A percentile compares a stretch with the other conserved stretches of the same genome.
phyloP scores from a whole-genome alignment of 2,329 filamentous ascomycete genomes.

The Cytospora piceae region DNA sequence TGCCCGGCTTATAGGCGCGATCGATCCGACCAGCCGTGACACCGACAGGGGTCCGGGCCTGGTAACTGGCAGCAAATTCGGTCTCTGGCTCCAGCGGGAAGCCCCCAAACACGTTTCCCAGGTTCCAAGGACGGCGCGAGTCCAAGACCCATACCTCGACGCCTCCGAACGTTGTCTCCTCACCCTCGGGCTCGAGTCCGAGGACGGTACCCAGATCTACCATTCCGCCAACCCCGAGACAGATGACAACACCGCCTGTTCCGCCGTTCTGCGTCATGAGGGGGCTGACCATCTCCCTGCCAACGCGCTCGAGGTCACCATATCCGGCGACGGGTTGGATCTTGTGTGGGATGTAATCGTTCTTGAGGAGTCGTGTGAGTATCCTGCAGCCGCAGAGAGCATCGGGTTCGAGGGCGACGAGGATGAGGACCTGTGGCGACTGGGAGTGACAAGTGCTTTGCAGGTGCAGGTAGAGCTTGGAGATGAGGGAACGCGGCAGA shows the following conservation, averaged over 20 bases:
- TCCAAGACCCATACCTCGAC: slow-evolving; percentile 96
- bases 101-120: slow-evolving; percentile 89
- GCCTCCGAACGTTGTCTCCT: slow-evolving; percentile 72
- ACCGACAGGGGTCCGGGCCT: slow-evolving; percentile 62
- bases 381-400: slow-evolving; percentile 95
- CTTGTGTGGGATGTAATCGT: slow-evolving; percentile 97
- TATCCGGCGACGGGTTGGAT: slow-evolving; percentile 95
- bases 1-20: slow-evolving; percentile 73
- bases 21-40: slow-evolving; percentile 75
- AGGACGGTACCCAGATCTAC: slow-evolving; percentile 83
- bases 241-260: slow-evolving; percentile 85
- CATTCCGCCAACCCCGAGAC: slow-evolving; percentile 88
- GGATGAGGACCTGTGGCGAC: slow-evolving; percentile 86
- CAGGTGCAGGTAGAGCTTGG: slow-evolving; percentile 89
- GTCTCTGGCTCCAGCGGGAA: slow-evolving; percentile 59
- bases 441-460: slow-evolving; percentile 85
- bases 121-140: slow-evolving; percentile 89
- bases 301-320: slow-evolving; percentile 81
- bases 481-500: slow-evolving; percentile 86
- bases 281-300: slow-evolving; percentile 76
- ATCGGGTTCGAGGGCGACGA: slow-evolving; percentile 93
- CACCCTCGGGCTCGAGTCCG: slow-evolving; percentile 70
- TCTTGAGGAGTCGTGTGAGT: slow-evolving; percentile 87
- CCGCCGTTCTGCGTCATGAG: slow-evolving; percentile 88
- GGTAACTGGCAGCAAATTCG: slow-evolving; percentile 50